A percentile compares a stretch with the other conserved stretches of the same genome.
phyloP scores from a whole-genome alignment of 2,329 filamentous ascomycete species.

The Xylariaceae sp. region DNA sequence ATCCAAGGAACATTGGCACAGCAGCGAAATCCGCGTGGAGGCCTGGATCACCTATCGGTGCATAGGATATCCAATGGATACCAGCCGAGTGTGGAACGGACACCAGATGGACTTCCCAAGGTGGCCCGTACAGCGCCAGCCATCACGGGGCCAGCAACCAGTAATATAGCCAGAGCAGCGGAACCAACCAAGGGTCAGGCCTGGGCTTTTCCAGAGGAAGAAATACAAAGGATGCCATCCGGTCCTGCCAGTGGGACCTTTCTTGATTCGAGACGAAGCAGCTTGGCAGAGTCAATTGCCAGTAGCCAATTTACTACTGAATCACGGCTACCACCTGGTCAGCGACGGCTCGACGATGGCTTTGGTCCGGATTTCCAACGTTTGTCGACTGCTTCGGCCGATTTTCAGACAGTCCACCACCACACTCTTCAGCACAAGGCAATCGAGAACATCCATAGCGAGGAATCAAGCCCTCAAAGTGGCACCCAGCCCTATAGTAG shows the following conservation, averaged over 20 bases:
- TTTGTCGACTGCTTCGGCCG: constrained; percentile 46
- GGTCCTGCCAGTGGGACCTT: constrained; percentile 46
- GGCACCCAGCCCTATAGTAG: constrained; percentile 74
- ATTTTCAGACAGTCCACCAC: constrained; percentile 63
- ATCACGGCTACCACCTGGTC: constrained; percentile 66
- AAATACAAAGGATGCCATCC: constrained; percentile 49
- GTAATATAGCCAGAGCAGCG: constrained; percentile 64
- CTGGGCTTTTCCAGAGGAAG: constrained; percentile 77
- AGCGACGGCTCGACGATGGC: constrained; percentile 65
- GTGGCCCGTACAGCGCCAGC: constrained; percentile 65
- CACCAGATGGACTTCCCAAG: constrained; percentile 47
- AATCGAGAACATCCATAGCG: constrained; percentile 60
- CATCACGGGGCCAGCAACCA: constrained; percentile 66
- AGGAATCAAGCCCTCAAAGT: constrained; percentile 47
- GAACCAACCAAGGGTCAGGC: constrained; percentile 79
- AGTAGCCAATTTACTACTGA: constrained; percentile 77
- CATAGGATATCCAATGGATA: constrained; percentile 63
- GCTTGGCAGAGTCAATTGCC: constrained; percentile 70
- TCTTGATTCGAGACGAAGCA: constrained; percentile 67
- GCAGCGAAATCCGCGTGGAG: constrained; percentile 56
- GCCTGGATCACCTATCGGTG: constrained; percentile 47
- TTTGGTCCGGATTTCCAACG: constrained; percentile 41
- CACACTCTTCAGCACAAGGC: constrained; percentile 73
- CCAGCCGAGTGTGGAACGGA: constrained; percentile 55
- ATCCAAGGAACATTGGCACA: constrained; percentile 67